A percentile compares a stretch with the other conserved stretches of the same genome.
Evolutionary conservation across 768 basidiomycete species (phyloP).

Genomic region (Termitomyces sp.): DNA sequence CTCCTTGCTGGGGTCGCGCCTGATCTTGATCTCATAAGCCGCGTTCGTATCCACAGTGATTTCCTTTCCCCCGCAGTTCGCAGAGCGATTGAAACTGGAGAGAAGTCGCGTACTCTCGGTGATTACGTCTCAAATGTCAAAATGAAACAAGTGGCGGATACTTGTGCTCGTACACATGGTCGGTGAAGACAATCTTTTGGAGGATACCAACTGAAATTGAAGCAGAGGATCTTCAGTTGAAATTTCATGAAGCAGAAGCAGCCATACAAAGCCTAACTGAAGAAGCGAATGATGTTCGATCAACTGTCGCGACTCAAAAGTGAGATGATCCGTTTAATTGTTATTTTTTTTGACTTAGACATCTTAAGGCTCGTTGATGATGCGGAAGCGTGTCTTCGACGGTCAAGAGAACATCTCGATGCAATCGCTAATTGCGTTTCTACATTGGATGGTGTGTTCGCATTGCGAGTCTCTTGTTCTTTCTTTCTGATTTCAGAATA

Average conservation of each 20-base stretch:
- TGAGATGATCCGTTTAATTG: constrained; percentile 25
- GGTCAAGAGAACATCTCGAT: constrained; percentile 56
- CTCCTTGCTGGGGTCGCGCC: constrained; percentile 61
- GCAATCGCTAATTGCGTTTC: constrained; percentile 46
- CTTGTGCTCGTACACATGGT: constrained; percentile 68
- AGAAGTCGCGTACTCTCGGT: constrained; percentile 61
- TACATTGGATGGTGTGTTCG: constrained; percentile 41
- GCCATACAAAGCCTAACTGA: constrained; percentile 47
- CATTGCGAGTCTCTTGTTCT: not conserved
- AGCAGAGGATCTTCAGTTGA: constrained; percentile 51
- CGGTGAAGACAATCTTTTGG: constrained; percentile 15
- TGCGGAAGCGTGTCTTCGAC: constrained; percentile 45
- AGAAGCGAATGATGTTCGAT: constrained; percentile 56
- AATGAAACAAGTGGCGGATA: constrained; percentile 77
- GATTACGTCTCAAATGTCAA: constrained; percentile 76
- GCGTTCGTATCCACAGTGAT: constrained; percentile 65
- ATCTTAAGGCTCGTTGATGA: constrained; percentile 49
- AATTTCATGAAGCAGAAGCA: constrained; percentile 50
- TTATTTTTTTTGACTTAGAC: not conserved
- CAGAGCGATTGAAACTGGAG: constrained; percentile 67
- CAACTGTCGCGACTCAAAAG: constrained; percentile 40
- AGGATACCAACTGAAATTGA: not conserved
- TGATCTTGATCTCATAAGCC: constrained; percentile 65
- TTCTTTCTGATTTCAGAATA: constrained; percentile 11
- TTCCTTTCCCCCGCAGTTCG: constrained; percentile 66